Evolutionary conservation across 2,329 filamentous ascomycete genomes (phyloP), one percentile per base, ranked within the genome.

Genomic region (Aspergillus puulaauensis): DNA sequence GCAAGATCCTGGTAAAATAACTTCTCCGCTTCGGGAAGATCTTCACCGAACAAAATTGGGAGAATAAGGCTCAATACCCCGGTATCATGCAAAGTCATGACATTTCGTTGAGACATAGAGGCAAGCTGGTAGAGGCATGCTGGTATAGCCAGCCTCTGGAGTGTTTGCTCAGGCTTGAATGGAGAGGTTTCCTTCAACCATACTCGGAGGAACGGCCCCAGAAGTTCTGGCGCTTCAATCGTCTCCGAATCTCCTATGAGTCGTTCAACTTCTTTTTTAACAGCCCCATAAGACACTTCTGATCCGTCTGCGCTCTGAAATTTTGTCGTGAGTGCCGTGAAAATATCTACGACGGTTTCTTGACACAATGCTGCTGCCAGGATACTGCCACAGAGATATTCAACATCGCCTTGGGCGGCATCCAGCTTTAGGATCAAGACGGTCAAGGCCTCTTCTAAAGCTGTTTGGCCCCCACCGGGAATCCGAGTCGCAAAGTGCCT

Each of bases 321-420:
- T 54, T 65, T 74, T 47, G 68, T 67, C 64, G 55, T 71, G 66
- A 71, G 69, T 60, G 60, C 75, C 63, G 70, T 74, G 70, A 90
- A 95, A 49, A 95, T 79, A 55, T 84, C 79, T 53, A 89, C 85
- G 59, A 93, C 80, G 45, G 86, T 84, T 68, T 91, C 86, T 70
- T 96, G 89, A 55, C 91, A 89, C 51, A 96, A 76, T 1, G 89
- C 87, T 75, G 96, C 93, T 5, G 90, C 85, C 50, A 96, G 81
- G 8, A 97, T 83, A 65, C 89, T 88, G 27, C 91, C 91, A 74
- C 96, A 96, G 4, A 96, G 81, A 72, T 93, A 89, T 65, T 96
- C 90, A 45, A 86, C 81, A 62, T 90, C 86, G 56, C 82, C 60
- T 45, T 70, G 60, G 11, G 53, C 54, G 21, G 60, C 55, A 44